Evolutionary conservation across 805 yeast genomes (phyloP), one percentile per base, ranked within the genome.

Genomic region (Metschnikowia dekortorum): DNA sequence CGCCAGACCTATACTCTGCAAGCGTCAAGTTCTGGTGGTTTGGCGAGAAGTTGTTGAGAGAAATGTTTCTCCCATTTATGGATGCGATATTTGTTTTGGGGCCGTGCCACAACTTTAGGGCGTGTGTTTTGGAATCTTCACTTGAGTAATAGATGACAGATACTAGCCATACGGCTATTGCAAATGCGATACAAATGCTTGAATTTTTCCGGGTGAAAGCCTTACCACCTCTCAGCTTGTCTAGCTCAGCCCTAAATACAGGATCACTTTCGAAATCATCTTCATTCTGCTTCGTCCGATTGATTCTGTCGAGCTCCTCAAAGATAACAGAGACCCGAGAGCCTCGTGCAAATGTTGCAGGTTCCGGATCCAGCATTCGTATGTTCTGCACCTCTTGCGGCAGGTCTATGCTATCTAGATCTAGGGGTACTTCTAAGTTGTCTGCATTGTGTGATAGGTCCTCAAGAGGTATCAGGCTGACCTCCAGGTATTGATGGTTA

Each of bases 31-130:
- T 73, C 13, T 56, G 47, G 39, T 55, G 53, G 9, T 56, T 50
- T 0, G 69, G 62, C 44, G 55, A 55, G 50, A 69, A 73, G 4
- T 52, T 44, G 42, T 67, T 67, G 31, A 73, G 56, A 0, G 70
- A 63, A n/a, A 68, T 53, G 49, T 71, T 71, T 33, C 59, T 54
- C 29, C 66, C 66, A 37, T 61, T 58, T 30, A 64, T 51, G 22
- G 46, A 53, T 30, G 56, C 57, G 5, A 64, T 54, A 46, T 55
- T 58, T 4, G 70, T 61, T 4, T 55, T 51, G 36, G 66, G 61
- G 59, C 54, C 38, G 53, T 35, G 56, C 54, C 48, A 62, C 26
- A 54, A 39, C 11, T 33, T 22, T 1, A 51, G 31, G 8, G 58
- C 60, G 3, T 52, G 36, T n/a, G 48, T 50, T 8, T 52, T 44